Percentiles rank a stretch among this genome's conserved stretches.
phyloP scores from a whole-genome alignment of 2,329 filamentous ascomycete species.

The Colletotrichum euphorbiae region DNA sequence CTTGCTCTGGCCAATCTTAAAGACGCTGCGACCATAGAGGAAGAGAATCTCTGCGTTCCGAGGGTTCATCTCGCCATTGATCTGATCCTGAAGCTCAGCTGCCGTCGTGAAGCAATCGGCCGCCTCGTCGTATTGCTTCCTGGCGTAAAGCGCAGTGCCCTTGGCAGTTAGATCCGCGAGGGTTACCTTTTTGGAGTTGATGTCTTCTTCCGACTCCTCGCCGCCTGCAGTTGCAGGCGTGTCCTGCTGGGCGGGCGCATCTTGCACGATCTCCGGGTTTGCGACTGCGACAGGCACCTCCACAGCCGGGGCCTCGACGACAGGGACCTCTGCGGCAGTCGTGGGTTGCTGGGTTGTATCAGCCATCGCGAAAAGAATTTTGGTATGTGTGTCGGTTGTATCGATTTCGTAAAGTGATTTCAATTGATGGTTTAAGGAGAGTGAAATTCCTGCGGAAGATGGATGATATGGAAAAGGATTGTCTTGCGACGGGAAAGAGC shows the following conservation, averaged over 20 bases:
- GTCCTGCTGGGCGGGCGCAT: constrained; percentile 32
- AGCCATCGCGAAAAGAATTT: constrained; percentile 42
- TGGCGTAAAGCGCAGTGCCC: constrained; percentile 85
- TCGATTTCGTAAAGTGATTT: background rate
- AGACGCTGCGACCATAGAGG: constrained; percentile 91
- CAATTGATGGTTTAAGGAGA: constrained; percentile 6
- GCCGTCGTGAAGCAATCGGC: constrained; percentile 90
- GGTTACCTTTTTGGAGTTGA: constrained; percentile 68
- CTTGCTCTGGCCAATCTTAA: constrained; percentile 93
- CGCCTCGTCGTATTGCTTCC: constrained; percentile 88
- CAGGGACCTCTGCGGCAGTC: constrained; percentile 37
- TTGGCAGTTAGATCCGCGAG: constrained; percentile 83
- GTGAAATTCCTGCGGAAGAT: background rate
- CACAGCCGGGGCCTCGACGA: constrained; percentile 29
- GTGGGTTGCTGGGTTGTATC: constrained; percentile 46
- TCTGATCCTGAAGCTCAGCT: constrained; percentile 86
- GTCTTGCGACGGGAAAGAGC: constrained; percentile 9
- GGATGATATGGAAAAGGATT: constrained; percentile 9
- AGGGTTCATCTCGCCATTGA: constrained; percentile 91
- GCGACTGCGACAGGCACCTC: constrained; percentile 45
- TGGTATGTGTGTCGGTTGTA: background rate
- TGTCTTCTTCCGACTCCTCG: constrained; percentile 54
- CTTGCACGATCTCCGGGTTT: constrained; percentile 36
- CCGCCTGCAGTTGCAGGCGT: constrained; percentile 26
- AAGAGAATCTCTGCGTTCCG: constrained; percentile 96